A percentile compares a stretch with the other conserved stretches of the same genome.
Evolutionary conservation across 768 basidiomycete species (phyloP).

Genomic region (Lactarius hengduanensis): DNA sequence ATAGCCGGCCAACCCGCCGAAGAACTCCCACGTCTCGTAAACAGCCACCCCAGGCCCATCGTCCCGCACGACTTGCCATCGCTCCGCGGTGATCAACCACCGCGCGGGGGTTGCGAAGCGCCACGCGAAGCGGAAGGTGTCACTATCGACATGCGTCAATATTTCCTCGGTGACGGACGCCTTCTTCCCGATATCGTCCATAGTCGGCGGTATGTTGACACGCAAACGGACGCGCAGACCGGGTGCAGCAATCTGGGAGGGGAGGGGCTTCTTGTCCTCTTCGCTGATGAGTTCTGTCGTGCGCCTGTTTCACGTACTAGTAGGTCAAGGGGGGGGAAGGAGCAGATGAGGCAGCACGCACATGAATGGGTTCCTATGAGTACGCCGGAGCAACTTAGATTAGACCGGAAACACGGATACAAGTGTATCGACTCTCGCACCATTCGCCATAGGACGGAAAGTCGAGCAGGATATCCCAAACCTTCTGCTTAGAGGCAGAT

Average conservation of each 20-base stretch:
- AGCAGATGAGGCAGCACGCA: neutral
- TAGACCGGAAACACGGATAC: neutral
- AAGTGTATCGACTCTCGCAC: neutral
- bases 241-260: neutral
- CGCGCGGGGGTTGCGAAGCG: slow-evolving; percentile 16
- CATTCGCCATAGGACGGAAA: slow-evolving; percentile 20
- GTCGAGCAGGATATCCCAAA: slow-evolving; percentile 20
- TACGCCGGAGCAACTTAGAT: neutral
- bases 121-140: slow-evolving; percentile 15
- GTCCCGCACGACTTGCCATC: slow-evolving; percentile 19
- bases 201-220: slow-evolving; percentile 10
- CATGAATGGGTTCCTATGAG: slow-evolving; percentile 18
- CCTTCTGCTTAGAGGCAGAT: slow-evolving; percentile 12
- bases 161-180: slow-evolving; percentile 9
- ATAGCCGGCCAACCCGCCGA: slow-evolving; percentile 15
- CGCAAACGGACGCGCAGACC: slow-evolving; percentile 8
- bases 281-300: slow-evolving; percentile 9
- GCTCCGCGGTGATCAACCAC: slow-evolving; percentile 18
- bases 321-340: neutral
- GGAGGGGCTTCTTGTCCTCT: slow-evolving; percentile 5
- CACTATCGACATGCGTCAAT: slow-evolving; percentile 12
- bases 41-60: neutral
- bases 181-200: slow-evolving; percentile 10
- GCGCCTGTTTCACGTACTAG: neutral
- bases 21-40: slow-evolving; percentile 21